Evolutionary conservation across 2,329 filamentous ascomycete genomes (phyloP).

Genomic region (Ascomycota sp.): DNA sequence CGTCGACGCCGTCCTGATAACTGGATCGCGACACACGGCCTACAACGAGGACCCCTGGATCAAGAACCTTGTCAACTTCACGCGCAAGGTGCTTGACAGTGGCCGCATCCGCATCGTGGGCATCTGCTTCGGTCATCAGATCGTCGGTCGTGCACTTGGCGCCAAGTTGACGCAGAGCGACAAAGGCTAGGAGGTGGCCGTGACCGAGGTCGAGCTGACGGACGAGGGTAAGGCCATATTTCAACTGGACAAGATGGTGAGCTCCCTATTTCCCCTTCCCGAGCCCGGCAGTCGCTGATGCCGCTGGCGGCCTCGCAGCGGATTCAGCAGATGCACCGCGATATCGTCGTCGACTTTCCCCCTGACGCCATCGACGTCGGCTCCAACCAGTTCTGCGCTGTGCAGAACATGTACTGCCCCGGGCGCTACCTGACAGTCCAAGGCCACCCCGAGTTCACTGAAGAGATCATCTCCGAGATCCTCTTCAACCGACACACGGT

Average conservation of each 20-base stretch:
- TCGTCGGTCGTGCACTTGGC: slow-evolving; percentile 21
- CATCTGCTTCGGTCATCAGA: slow-evolving; percentile 28
- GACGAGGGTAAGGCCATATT: slow-evolving; percentile 19
- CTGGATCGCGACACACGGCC: slow-evolving; percentile 43
- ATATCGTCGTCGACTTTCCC: slow-evolving; percentile 20
- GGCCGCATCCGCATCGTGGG: slow-evolving; percentile 40
- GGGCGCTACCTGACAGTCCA: slow-evolving; percentile 20
- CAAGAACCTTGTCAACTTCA: slow-evolving; percentile 18
- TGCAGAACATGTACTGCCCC: slow-evolving; percentile 22
- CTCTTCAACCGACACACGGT: slow-evolving; percentile 32
- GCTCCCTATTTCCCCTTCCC: background rate
- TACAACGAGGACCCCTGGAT: slow-evolving; percentile 25
- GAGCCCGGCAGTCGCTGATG: too few species aligned
- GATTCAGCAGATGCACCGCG: slow-evolving; percentile 27
- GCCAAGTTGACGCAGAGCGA: slow-evolving; percentile 16
- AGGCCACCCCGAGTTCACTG: slow-evolving; percentile 26
- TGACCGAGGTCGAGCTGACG: slow-evolving; percentile 18
- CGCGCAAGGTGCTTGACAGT: slow-evolving; percentile 10
- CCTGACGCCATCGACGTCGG: slow-evolving; percentile 18
- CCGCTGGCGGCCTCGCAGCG: slow-evolving; percentile 6
- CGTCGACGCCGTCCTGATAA: slow-evolving; percentile 67
- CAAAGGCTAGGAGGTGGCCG: slow-evolving; percentile 24
- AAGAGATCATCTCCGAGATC: slow-evolving; percentile 17
- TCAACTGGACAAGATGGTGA: slow-evolving; percentile 13
- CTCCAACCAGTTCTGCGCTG: slow-evolving; percentile 17